Evolutionary conservation across 176 grass and related monocot genomes (phyloP).

Genomic region (Puccinellia tenuiflora): DNA sequence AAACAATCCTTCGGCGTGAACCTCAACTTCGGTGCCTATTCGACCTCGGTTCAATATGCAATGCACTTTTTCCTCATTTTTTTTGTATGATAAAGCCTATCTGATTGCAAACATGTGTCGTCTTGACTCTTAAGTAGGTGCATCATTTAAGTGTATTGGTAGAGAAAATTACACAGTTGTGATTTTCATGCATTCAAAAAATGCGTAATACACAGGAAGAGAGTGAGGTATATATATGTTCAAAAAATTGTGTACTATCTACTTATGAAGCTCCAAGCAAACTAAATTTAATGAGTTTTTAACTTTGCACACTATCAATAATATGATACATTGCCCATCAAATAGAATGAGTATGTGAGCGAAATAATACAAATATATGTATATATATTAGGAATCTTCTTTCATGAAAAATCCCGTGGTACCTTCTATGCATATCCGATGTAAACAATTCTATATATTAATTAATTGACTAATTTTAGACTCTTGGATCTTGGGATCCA

Average conservation of each 20-base stretch:
- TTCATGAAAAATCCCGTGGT: neutral
- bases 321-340: neutral
- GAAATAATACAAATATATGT: neutral
- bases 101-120: neutral
- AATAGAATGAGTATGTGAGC: neutral
- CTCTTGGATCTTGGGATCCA: neutral
- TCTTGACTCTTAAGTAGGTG: neutral
- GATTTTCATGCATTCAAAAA: neutral
- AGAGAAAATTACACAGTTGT: neutral
- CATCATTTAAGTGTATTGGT: neutral
- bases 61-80: neutral
- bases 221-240: neutral
- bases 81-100: neutral
- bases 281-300: neutral
- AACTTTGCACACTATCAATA: neutral
- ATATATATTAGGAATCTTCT: neutral
- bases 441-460: neutral
- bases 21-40: slow-evolving; percentile 26
- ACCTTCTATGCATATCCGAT: neutral
- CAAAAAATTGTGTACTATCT: neutral
- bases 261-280: neutral
- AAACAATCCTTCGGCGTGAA: slow-evolving; percentile 1
- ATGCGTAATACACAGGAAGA: neutral
- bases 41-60: slow-evolving; percentile 22
- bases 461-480: neutral